Conservation (phyloP, 305 asterid genomes). For the Plantago rigida region DNA sequence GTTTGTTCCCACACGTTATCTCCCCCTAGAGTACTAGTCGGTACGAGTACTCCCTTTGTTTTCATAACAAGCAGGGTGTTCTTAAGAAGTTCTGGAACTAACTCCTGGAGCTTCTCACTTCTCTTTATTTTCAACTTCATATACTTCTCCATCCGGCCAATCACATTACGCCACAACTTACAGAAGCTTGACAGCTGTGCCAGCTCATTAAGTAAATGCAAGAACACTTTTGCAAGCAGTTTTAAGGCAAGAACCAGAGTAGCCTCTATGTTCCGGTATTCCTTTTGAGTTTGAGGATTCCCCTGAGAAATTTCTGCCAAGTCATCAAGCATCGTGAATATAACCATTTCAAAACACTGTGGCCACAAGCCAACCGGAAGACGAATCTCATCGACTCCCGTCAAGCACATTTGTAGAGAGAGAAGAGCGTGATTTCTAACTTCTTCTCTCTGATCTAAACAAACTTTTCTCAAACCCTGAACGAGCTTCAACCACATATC, state of each 20-base stretch:
- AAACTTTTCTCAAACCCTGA: slow-evolving; percentile 80
- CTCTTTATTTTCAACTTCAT: slow-evolving; percentile 68
- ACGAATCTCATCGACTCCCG: slow-evolving; percentile 55
- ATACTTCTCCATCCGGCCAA: slow-evolving; percentile 80
- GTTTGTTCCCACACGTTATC: slow-evolving; percentile 94
- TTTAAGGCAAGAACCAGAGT: slow-evolving; percentile 77
- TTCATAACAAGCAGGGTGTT: slow-evolving; percentile 70
- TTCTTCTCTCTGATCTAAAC: slow-evolving; percentile 93
- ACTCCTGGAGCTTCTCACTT: slow-evolving; percentile 77
- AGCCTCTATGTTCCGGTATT: slow-evolving; percentile 77
- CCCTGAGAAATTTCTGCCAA: slow-evolving; percentile 85
- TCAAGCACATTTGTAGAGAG: slow-evolving; percentile 67
- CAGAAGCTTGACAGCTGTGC: slow-evolving; percentile 69
- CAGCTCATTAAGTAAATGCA: slow-evolving; percentile 47
- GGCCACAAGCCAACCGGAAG: slow-evolving; percentile 61
- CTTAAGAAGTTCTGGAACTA: slow-evolving; percentile 78
- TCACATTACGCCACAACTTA: slow-evolving; percentile 87
- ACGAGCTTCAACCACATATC: slow-evolving; percentile 95
- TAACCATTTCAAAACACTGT: slow-evolving; percentile 78
- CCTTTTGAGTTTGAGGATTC: slow-evolving; percentile 66
- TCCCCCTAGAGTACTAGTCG: slow-evolving; percentile 74
- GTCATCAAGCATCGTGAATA: slow-evolving; percentile 81
- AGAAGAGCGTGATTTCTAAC: slow-evolving; percentile 81
- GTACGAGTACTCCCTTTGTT: slow-evolving; percentile 66
- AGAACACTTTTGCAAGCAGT: slow-evolving; percentile 58